Percentiles rank a stretch among this genome's conserved stretches.
Conservation (phyloP, 768 basidiomycete species). For the Mycena haematopus region DNA sequence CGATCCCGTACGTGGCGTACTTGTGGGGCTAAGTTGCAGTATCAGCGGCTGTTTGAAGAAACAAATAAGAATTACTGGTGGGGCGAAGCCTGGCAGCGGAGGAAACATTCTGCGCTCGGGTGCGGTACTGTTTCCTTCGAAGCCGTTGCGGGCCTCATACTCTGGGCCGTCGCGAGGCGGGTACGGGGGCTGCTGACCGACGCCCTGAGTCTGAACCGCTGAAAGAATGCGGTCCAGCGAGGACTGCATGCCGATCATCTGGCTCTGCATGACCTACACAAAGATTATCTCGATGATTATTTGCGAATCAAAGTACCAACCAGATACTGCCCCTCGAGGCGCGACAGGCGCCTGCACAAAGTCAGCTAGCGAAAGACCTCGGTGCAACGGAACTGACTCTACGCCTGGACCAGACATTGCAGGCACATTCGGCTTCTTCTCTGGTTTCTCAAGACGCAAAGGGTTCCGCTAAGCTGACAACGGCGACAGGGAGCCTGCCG, state of each 20-base stretch:
- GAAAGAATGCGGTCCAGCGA: slow-evolving; percentile 83
- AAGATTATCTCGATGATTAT: slow-evolving; percentile 1
- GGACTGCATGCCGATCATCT: slow-evolving; percentile 94
- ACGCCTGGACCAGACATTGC: slow-evolving; percentile 67
- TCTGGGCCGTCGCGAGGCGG: slow-evolving; percentile 41
- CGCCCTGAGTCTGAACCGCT: slow-evolving; percentile 55
- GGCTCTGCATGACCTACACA: slow-evolving; percentile 81
- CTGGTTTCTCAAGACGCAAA: slow-evolving; percentile 89
- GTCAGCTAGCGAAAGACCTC: slow-evolving; percentile 20
- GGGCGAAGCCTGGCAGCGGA: slow-evolving; percentile 89
- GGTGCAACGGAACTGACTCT: slow-evolving; percentile 58
- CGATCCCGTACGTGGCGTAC: slow-evolving; percentile 90
- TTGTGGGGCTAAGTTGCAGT: slow-evolving; percentile 50
- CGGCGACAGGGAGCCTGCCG: slow-evolving; percentile 87
- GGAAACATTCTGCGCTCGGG: slow-evolving; percentile 64
- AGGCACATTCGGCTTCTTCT: slow-evolving; percentile 74
- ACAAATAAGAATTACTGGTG: slow-evolving; percentile 63
- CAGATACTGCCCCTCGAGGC: slow-evolving; percentile 86
- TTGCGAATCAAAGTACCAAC: slow-evolving; percentile 45
- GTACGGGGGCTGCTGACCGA: slow-evolving; percentile 32
- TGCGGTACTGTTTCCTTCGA: slow-evolving; percentile 43
- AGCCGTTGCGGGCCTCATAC: slow-evolving; percentile 48
- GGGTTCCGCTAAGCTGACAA: slow-evolving; percentile 81
- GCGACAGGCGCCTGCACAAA: slow-evolving; percentile 69
- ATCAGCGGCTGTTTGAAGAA: slow-evolving; percentile 20